A percentile compares a stretch with the other conserved stretches of the same genome.
phyloP scores from a whole-genome alignment of 495 filamentous ascomycete genomes.

The Hypomontagnella submonticulosa region DNA sequence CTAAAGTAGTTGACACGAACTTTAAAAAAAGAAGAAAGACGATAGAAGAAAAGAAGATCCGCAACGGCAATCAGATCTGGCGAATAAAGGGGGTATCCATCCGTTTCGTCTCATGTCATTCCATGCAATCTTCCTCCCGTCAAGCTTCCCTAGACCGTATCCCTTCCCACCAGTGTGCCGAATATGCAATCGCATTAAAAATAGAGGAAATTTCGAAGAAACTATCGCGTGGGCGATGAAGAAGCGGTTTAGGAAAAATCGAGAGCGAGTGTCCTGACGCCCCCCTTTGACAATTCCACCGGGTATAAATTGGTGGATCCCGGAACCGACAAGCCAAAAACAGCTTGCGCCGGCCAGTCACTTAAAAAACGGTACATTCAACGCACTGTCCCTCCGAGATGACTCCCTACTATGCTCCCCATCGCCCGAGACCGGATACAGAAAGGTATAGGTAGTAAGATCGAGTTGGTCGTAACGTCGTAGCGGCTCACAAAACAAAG shows the following conservation, averaged over 20 bases:
- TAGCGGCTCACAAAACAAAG: slow-evolving; percentile 49
- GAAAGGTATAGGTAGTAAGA: slow-evolving; percentile 47
- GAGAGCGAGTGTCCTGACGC: slow-evolving; percentile 51
- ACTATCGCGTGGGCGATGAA: slow-evolving; percentile 50
- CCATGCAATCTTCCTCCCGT: slow-evolving; percentile 51
- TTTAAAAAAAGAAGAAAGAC: slow-evolving; percentile 26
- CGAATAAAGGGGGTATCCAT: slow-evolving; percentile 51
- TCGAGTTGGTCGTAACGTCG: slow-evolving; percentile 49
- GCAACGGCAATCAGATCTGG: slow-evolving; percentile 42
- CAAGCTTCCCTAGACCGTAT: slow-evolving; percentile 38
- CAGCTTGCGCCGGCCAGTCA: slow-evolving; percentile 30
- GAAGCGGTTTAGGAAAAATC: slow-evolving; percentile 48
- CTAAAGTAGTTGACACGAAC: slow-evolving; percentile 48
- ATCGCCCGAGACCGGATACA: slow-evolving; percentile 45
- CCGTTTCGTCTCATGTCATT: slow-evolving; percentile 49
- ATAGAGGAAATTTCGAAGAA: slow-evolving; percentile 20
- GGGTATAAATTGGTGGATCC: slow-evolving; percentile 8
- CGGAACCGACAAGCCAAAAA: slow-evolving; percentile 34
- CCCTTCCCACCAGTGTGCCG: slow-evolving; percentile 38
- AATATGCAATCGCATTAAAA: slow-evolving; percentile 47
- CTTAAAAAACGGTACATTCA: slow-evolving; percentile 40
- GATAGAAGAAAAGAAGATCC: slow-evolving; percentile 6
- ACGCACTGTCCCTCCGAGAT: slow-evolving; percentile 39
- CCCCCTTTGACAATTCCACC: slow-evolving; percentile 40
- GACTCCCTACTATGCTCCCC: slow-evolving; percentile 50